Base-by-base conservation (phyloP, 2,329 filamentous ascomycete genomes). In the Gyromitra esculenta region DNA sequence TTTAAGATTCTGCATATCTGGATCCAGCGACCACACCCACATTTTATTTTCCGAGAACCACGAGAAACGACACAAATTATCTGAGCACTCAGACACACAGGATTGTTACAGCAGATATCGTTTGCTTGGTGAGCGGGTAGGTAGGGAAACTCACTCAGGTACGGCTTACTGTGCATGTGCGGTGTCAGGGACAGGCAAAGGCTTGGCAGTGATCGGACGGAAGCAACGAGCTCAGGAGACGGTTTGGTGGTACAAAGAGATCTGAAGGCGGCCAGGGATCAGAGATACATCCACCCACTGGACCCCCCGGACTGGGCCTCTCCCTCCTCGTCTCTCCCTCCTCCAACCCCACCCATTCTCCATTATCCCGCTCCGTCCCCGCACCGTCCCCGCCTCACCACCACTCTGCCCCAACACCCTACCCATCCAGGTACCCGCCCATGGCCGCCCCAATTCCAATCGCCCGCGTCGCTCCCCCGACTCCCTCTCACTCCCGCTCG, bases 81-180 rank as follows among this genome's bases (percentile, higher is more conserved):
- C 64, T 54, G 64, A 67, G 31, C 35, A 67, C 64, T 67, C 64
- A 56, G 64, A 67, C 64, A 66, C 48, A 31, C 62, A 35, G 62
- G 5, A 11, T 39, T 56, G 5, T 37, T 31, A 11, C 43, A 64
- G 63, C 11, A 48, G 43, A 56, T 21, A n/a, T 56, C 62, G 41
- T 45, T 15, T 4, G 41, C n/a, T n/a, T n/a, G 18, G 15, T 25
- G 4, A 56, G 21, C 25, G 52, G 52, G 35, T 41, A 31, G 18
- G 43, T 25, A 25, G 25, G 62, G 43, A 64, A 9, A 13, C 25
- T 64, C 62, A 13, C 25, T 64, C 62, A 64, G 35, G 64, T 67
- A 68, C 65, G 37, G 50, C 25, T 39, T 66, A 8, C 63, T n/a
- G 57, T 57, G 63, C 63, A 67, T 66, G 48, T 52, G 5, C 41